These are phyloP conservation scores for Chalciporus pseudorubinellus DNA, from an alignment of 768 basidiomycete species.

Conservation along the genomic window DNA sequence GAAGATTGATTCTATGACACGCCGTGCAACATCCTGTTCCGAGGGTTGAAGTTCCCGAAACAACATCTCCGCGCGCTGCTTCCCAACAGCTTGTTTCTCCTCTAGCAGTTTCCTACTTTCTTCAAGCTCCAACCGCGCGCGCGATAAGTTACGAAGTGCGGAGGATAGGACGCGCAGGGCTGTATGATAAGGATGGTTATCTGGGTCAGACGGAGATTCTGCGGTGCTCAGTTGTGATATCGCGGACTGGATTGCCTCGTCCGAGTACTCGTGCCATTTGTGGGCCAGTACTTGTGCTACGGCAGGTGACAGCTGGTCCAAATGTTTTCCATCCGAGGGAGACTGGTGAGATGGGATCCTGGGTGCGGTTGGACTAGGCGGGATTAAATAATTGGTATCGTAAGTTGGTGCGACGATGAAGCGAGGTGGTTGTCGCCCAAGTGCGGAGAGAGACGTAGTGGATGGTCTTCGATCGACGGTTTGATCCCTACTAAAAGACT, in stretches of 20 bases:
- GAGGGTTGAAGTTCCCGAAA: slow-evolving; percentile 55
- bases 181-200: slow-evolving; percentile 60
- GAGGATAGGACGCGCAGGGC: slow-evolving; percentile 69
- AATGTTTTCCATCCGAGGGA: slow-evolving; percentile 4
- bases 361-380: slow-evolving; percentile 33
- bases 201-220: slow-evolving; percentile 46
- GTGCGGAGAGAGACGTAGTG: slow-evolving; percentile 37
- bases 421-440: slow-evolving; percentile 29
- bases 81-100: slow-evolving; percentile 59
- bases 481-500: slow-evolving; percentile 18
- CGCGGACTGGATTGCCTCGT: slow-evolving; percentile 66
- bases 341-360: slow-evolving; percentile 2
- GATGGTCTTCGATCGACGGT: slow-evolving; percentile 29
- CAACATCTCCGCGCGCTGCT: slow-evolving; percentile 50
- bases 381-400: slow-evolving; percentile 31
- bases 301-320: slow-evolving; percentile 21
- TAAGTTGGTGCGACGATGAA: slow-evolving; percentile 45
- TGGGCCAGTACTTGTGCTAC: slow-evolving; percentile 57
- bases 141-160: slow-evolving; percentile 57
- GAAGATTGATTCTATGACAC: slow-evolving; percentile 67
- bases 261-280: slow-evolving; percentile 76
- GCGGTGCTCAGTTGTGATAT: slow-evolving; percentile 49
- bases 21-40: slow-evolving; percentile 65
- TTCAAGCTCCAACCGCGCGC: slow-evolving; percentile 62
- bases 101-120: slow-evolving; percentile 47